phyloP scores from a whole-genome alignment of 306 rosid species.

The Corylus avellana region DNA sequence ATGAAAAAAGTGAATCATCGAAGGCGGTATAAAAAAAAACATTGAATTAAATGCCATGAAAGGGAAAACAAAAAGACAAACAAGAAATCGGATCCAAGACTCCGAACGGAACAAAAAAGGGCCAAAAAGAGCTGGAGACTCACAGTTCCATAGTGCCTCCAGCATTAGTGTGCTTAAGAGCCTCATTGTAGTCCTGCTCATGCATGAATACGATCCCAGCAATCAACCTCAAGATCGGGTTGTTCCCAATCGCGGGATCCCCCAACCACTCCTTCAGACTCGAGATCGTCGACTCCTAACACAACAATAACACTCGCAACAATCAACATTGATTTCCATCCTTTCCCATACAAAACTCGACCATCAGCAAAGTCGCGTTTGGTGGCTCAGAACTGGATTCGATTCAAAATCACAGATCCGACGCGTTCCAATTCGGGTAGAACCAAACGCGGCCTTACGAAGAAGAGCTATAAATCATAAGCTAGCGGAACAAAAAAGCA shows the following conservation, averaged over 20 bases:
- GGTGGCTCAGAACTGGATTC: slow-evolving; percentile 2
- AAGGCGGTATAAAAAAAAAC: too few species aligned
- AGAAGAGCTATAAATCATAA: background rate
- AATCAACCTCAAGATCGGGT: slow-evolving; percentile 65
- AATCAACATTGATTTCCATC: background rate
- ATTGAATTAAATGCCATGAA: too few species aligned
- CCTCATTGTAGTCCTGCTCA: slow-evolving; percentile 88
- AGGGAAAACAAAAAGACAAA: too few species aligned
- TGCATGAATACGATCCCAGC: slow-evolving; percentile 85
- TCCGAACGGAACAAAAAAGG: background rate
- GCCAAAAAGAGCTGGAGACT: slow-evolving; percentile 8
- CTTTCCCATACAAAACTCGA: background rate
- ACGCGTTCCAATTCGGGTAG: background rate
- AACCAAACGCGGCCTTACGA: background rate
- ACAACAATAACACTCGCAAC: background rate
- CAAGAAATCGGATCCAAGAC: background rate
- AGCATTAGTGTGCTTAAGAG: slow-evolving; percentile 83
- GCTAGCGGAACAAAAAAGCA: background rate
- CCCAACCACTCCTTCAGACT: slow-evolving; percentile 72
- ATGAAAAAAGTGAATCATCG: too few species aligned
- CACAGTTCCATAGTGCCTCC: slow-evolving; percentile 98
- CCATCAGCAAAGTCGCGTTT: background rate
- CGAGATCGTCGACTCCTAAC: slow-evolving; percentile 66
- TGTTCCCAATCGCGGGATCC: slow-evolving; percentile 87
- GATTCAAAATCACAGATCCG: background rate